Conservation (phyloP, 495 filamentous ascomycete species). For the Penicillium coffeae region DNA sequence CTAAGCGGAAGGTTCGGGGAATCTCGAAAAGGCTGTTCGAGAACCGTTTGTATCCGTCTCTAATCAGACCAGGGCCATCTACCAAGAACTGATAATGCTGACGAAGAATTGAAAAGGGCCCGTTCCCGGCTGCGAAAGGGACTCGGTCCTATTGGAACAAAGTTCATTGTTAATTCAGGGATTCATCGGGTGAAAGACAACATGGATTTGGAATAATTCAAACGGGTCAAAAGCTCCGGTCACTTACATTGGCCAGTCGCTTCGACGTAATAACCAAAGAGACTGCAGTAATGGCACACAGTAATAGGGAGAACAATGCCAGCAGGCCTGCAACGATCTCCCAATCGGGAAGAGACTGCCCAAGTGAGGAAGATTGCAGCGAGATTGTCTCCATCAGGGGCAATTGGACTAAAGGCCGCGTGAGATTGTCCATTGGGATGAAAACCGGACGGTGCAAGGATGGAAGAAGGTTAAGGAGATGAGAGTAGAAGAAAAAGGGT, state of each 20-base stretch:
- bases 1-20: slow-evolving; percentile 25
- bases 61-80: slow-evolving; percentile 18
- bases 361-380: not conserved
- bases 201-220: not conserved
- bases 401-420: not conserved
- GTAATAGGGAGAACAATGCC: not conserved
- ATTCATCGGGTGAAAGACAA: not conserved
- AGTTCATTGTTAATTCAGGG: not conserved
- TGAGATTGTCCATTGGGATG: not conserved
- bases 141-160: slow-evolving; percentile 3
- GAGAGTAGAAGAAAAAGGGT: not conserved
- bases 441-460: not conserved
- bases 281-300: slow-evolving; percentile 1
- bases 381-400: not conserved
- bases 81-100: slow-evolving; percentile 23
- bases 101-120: slow-evolving; percentile 10
- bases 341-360: not conserved
- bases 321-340: slow-evolving; percentile 1
- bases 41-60: slow-evolving; percentile 14
- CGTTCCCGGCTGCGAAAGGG: slow-evolving; percentile 8
- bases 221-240: not conserved
- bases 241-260: slow-evolving; percentile 17
- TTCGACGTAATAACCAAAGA: slow-evolving; percentile 13
- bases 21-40: slow-evolving; percentile 19
- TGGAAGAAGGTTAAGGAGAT: not conserved